These are phyloP conservation scores for Podochytrium sp. DNA, from an alignment of 192 early-diverging fungal species.

Conservation along the genomic window DNA sequence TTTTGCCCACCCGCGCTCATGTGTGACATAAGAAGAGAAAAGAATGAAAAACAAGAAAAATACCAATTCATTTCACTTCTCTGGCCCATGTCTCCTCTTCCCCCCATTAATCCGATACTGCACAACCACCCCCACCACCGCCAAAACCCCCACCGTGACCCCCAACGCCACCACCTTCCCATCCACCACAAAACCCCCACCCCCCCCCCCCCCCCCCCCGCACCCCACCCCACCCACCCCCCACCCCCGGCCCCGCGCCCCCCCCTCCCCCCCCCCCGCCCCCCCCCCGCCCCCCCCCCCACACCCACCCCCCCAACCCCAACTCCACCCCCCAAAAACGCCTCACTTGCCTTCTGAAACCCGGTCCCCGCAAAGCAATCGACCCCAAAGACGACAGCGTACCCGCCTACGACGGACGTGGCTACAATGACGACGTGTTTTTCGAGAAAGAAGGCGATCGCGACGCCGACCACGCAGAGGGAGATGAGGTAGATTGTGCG, in stretches of 20 bases:
- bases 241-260: constrained; percentile 29
- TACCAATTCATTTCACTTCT: no score
- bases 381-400: constrained; percentile 76
- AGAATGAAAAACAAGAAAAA: no score
- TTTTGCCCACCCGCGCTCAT: no score
- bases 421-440: constrained; percentile 66
- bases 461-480: constrained; percentile 61
- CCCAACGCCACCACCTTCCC: constrained; percentile 16
- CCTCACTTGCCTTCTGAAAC: constrained; percentile 55
- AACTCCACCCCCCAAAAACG: constrained; percentile 30
- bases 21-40: no score
- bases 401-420: constrained; percentile 75
- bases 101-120: constrained; percentile 57
- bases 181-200: neutral
- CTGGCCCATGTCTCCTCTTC: neutral
- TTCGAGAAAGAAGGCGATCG: constrained; percentile 65
- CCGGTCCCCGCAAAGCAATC: constrained; percentile 80
- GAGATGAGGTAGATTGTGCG: constrained; percentile 62
- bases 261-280: neutral
- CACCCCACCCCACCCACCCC: constrained; percentile 58
- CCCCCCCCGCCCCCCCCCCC: neutral
- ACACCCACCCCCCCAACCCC: neutral
- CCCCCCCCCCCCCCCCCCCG: neutral
- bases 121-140: constrained; percentile 58
- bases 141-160: neutral